Evolutionary conservation across 805 yeast species (phyloP).

Genomic region (Metschnikowia matae): DNA sequence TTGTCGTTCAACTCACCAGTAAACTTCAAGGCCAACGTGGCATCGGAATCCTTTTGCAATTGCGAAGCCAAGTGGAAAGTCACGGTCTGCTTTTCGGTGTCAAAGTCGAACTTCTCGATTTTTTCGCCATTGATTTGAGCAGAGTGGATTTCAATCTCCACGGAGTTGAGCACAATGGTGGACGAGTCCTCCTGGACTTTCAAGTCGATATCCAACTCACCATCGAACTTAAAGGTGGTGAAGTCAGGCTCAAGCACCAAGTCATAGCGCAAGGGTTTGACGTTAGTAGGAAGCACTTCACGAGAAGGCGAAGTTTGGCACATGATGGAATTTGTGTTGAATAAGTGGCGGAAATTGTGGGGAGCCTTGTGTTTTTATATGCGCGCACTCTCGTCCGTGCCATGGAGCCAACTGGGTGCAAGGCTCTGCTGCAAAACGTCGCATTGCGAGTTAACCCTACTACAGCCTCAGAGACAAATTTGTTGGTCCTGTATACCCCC

Average conservation of each 20-base stretch:
- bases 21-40: slow-evolving; percentile 48
- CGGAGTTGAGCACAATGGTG: slow-evolving; percentile 51
- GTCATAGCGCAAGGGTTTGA: slow-evolving; percentile 40
- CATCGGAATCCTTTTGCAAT: slow-evolving; percentile 34
- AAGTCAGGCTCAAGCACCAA: slow-evolving; percentile 43
- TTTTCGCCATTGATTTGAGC: slow-evolving; percentile 36
- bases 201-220: slow-evolving; percentile 52
- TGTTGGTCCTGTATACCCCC: no score
- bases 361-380: not conserved
- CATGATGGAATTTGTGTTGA: not conserved
- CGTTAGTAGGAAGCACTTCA: slow-evolving; percentile 42
- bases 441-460: not conserved
- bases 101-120: slow-evolving; percentile 23
- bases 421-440: slow-evolving; percentile 3
- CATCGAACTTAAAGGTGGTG: slow-evolving; percentile 54
- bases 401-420: slow-evolving; percentile 2
- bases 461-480: no score
- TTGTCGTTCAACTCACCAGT: slow-evolving; percentile 66
- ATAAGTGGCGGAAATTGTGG: not conserved
- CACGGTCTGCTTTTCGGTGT: slow-evolving; percentile 37
- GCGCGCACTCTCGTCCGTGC: not conserved
- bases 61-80: slow-evolving; percentile 38
- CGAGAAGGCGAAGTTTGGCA: slow-evolving; percentile 19
- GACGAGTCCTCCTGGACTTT: slow-evolving; percentile 46
- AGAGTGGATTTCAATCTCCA: slow-evolving; percentile 59